These are phyloP conservation scores for Firmiana major DNA, from an alignment of 345 rosid species.

Conservation along the genomic window DNA sequence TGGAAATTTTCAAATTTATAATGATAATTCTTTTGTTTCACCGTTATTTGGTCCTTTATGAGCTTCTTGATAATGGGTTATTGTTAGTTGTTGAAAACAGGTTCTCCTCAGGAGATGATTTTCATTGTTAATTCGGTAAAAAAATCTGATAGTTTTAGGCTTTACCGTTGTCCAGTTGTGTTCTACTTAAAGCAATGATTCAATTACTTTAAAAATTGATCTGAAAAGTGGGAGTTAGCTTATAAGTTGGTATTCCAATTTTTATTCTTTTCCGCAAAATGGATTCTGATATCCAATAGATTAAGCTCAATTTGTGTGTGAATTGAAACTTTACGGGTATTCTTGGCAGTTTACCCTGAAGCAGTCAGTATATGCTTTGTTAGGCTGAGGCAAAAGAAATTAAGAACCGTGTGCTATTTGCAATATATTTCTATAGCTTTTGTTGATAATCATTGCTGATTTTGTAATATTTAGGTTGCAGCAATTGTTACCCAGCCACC, in stretches of 20 bases:
- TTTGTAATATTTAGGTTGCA: slow-evolving; percentile 53
- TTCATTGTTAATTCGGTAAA: not conserved
- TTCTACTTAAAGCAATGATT: not conserved
- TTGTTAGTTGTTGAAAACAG: not conserved
- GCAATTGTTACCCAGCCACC: slow-evolving; percentile 95
- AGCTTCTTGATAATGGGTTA: slow-evolving; percentile 3
- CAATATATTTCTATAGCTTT: not conserved
- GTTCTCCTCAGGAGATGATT: not conserved
- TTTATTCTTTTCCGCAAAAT: not conserved
- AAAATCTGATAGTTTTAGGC: not conserved
- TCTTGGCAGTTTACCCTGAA: not conserved
- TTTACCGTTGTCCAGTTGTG: not conserved
- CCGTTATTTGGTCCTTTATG: not conserved
- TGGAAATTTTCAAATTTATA: not conserved
- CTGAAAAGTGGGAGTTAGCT: not conserved
- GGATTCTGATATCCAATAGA: not conserved
- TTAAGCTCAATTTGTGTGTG: not conserved
- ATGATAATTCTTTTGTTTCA: not conserved
- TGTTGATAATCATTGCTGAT: slow-evolving; percentile 1
- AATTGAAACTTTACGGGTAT: not conserved
- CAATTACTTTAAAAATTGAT: not conserved
- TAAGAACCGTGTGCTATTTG: not conserved
- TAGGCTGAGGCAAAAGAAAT: not conserved
- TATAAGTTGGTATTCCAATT: not conserved
- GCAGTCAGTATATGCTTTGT: not conserved